A percentile compares a stretch with the other conserved stretches of the same genome.
Evolutionary conservation across 768 basidiomycete species (phyloP).

Genomic region (Boletus tylopilopsis): DNA sequence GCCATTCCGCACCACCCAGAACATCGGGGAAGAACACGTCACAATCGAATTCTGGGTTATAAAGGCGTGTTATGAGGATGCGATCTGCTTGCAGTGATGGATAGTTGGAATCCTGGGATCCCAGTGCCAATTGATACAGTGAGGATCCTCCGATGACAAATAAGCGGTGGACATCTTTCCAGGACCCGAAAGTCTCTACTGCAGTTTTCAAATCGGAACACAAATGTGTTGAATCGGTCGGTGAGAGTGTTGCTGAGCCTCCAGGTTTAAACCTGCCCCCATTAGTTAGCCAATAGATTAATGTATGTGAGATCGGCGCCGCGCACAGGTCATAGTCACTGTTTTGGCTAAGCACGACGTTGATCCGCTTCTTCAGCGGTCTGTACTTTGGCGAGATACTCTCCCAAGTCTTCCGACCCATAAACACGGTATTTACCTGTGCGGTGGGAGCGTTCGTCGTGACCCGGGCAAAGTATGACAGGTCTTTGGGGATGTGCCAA

Average conservation of each 20-base stretch:
- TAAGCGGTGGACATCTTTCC: constrained; percentile 43
- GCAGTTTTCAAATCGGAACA: constrained; percentile 20
- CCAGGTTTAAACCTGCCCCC: constrained; percentile 10
- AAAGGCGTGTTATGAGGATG: constrained; percentile 82
- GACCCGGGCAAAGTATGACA: constrained; percentile 88
- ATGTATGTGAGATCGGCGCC: constrained; percentile 25
- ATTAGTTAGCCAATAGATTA: constrained; percentile 6
- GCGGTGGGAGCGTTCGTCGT: constrained; percentile 58
- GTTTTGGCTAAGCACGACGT: constrained; percentile 73
- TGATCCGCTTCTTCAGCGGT: constrained; percentile 72
- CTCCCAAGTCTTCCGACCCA: constrained; percentile 99
- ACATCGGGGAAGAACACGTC: constrained; percentile 87
- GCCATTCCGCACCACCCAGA: constrained; percentile 48
- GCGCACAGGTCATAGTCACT: constrained; percentile 58
- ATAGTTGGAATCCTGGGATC: constrained; percentile 21
- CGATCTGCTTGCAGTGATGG: constrained; percentile 59
- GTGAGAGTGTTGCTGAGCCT: background rate
- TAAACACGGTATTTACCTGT: constrained; percentile 72
- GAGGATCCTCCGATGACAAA: constrained; percentile 95
- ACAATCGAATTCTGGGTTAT: constrained; percentile 75
- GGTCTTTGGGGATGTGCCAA: constrained; percentile 86
- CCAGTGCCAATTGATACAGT: constrained; percentile 70
- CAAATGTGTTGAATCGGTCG: constrained; percentile 29
- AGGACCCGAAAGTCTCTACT: constrained; percentile 7
- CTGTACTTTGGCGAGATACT: constrained; percentile 84